These are phyloP conservation scores for Russula virescens DNA, from an alignment of 768 basidiomycete species.

Conservation along the genomic window DNA sequence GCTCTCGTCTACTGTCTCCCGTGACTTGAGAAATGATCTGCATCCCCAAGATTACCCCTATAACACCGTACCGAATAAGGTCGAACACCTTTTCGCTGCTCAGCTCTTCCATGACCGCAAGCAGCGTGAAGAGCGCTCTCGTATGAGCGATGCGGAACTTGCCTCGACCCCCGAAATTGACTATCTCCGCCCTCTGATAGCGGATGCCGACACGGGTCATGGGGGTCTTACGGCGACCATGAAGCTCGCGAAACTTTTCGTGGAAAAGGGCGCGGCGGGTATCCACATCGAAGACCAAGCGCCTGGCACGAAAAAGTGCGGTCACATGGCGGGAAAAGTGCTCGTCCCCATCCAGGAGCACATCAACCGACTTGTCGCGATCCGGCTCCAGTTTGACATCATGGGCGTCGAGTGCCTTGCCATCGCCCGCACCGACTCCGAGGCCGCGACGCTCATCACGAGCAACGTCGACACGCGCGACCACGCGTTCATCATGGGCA, in stretches of 20 bases:
- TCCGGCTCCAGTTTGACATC: conserved; percentile 95
- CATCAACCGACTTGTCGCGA: conserved; percentile 95
- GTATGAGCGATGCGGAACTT: conserved; percentile 64
- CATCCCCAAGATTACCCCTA: conserved; percentile 78
- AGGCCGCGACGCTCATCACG: conserved; percentile 94
- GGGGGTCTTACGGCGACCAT: conserved; percentile 97
- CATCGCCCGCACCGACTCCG: conserved; percentile 93
- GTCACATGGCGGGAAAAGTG: conserved; percentile 93
- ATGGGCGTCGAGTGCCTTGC: conserved; percentile 96
- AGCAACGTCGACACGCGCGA: conserved; percentile 97
- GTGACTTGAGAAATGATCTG: not conserved
- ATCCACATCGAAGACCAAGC: conserved; percentile 99
- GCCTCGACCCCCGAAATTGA: conserved; percentile 68
- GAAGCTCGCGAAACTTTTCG: conserved; percentile 98
- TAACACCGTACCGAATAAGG: conserved; percentile 98
- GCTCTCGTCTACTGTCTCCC: conserved; percentile 20
- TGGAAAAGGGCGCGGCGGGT: conserved; percentile 96
- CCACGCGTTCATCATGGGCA: conserved; percentile 93
- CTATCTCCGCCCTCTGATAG: conserved; percentile 90
- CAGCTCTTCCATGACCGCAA: conserved; percentile 99
- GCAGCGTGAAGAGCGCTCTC: conserved; percentile 76
- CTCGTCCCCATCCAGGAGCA: conserved; percentile 97
- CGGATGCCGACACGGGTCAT: conserved; percentile 97
- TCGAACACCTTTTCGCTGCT: conserved; percentile 95
- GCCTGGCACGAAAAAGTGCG: conserved; percentile 94